Evolutionary conservation across 2,329 filamentous ascomycete species (phyloP), one percentile per base, ranked within the genome.

Genomic region (Alternaria panax): DNA sequence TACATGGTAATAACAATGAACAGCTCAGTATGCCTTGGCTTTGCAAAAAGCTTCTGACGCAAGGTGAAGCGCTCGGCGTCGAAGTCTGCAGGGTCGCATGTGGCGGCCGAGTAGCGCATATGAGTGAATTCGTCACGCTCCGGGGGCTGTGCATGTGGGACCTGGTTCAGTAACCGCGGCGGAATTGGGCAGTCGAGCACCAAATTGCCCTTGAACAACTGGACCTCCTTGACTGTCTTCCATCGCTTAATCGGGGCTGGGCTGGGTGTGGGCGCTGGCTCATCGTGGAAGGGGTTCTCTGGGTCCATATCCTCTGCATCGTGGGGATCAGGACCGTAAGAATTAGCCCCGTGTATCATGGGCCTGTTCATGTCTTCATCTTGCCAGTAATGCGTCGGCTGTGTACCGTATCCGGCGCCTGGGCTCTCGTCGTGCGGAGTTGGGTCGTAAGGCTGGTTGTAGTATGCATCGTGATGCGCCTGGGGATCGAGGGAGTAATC

Each of bases 151-250:
- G 92, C 92, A 78, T 97, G 93, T 42, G 91, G 91, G 24, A 97
- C 87, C 75, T 97, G 92, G 73, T 90, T 93, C 43, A 99, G 82
- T 42, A 99, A 83, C 71, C 90, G 88, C 0, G 95, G 94, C 0
- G 95, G 94, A 58, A 99, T 92, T 0, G 95, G 95, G 75, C 95
- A 99, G 78, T 99, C 95, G 4, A 99, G 88, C 36, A 99, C 93
- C 71, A 99, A 86, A 80, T 99, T 99, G 65, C 95, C 95, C 67
- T 96, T 90, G 84, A 97, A 99, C 53, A 99, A 81, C 71, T 96
- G 89, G n/a, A 99, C 94, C 82, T 97, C 92, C 81, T 98, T 99
- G 48, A 99, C 94, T 0, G 95, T 99, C 84, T 98, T 99, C 92
- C 92, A 98, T 76, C 95, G 87, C 78, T 92, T 90, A 67, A 98